These are phyloP conservation scores for Paecilomyces niveus DNA, from an alignment of 2,329 filamentous ascomycete species.

Conservation along the genomic window DNA sequence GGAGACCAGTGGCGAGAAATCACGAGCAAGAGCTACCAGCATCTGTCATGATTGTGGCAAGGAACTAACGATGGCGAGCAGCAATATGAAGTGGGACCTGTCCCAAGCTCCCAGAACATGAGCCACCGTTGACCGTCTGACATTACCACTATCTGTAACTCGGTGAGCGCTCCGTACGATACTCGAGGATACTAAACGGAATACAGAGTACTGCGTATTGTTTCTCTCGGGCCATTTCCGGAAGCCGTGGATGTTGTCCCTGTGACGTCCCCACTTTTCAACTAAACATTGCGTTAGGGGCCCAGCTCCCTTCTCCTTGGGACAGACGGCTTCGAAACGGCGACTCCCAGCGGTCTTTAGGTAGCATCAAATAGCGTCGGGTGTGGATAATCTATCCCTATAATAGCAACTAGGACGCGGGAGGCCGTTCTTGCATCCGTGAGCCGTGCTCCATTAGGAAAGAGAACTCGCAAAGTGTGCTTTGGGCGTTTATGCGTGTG, in stretches of 20 bases:
- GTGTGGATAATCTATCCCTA: neutral
- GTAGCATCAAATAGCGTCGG: neutral
- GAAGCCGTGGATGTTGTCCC: neutral
- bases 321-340: neutral
- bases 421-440: neutral
- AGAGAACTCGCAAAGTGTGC: neutral
- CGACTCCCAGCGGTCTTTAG: neutral
- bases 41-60: neutral
- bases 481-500: neutral
- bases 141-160: neutral
- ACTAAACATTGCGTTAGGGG: neutral
- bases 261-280: neutral
- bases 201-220: neutral
- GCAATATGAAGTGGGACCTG: neutral
- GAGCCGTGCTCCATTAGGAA: neutral
- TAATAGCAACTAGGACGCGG: neutral
- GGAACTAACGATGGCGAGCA: neutral
- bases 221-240: neutral
- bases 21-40: neutral
- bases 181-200: neutral
- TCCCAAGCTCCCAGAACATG: neutral
- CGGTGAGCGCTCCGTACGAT: neutral
- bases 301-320: neutral
- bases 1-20: neutral
- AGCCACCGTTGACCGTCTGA: neutral